Conservation (phyloP, 495 filamentous ascomycete species). For the Friedmanniomyces simplex region DNA sequence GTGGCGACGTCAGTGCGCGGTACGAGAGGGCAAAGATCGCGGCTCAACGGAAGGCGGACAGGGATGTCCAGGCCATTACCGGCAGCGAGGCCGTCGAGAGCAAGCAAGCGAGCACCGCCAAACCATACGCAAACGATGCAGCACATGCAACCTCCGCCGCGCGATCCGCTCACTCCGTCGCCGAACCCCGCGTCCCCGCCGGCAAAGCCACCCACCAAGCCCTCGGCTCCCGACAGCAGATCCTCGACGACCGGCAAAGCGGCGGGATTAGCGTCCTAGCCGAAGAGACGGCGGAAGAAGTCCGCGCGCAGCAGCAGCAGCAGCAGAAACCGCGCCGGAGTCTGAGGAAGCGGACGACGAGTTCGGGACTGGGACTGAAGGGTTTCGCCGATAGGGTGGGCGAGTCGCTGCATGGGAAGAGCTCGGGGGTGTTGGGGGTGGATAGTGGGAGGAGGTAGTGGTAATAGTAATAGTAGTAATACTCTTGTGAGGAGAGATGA, state of each 20-base stretch:
- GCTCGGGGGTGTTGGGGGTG: conserved; percentile 19
- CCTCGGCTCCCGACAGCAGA: conserved; percentile 18
- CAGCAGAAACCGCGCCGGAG: conserved; percentile 18
- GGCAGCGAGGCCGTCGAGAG: not conserved
- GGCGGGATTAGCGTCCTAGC: conserved; percentile 20
- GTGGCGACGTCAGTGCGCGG: conserved; percentile 43
- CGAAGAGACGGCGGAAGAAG: conserved; percentile 28
- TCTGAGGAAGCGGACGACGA: conserved; percentile 27
- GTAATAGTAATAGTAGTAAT: not conserved
- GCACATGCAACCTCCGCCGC: not conserved
- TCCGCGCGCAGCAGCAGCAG: conserved; percentile 5
- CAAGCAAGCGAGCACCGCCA: not conserved
- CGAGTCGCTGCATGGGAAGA: conserved; percentile 30
- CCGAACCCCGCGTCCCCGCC: conserved; percentile 8
- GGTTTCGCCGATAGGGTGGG: conserved; percentile 33
- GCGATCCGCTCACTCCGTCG: not conserved
- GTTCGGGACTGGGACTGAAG: conserved; percentile 12
- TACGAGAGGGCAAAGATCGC: conserved; percentile 34
- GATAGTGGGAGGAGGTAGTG: conserved; percentile 7
- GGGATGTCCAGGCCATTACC: conserved; percentile 9
- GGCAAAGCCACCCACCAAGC: conserved; percentile 26
- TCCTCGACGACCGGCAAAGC: conserved; percentile 19
- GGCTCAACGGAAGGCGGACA: conserved; percentile 28
- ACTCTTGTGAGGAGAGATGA: too few relatives aligned
- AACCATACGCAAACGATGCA: conserved; percentile 1